Evolutionary conservation across 371 early-diverging fungal genomes (phyloP).

Genomic region (Smittium mucronatum): DNA sequence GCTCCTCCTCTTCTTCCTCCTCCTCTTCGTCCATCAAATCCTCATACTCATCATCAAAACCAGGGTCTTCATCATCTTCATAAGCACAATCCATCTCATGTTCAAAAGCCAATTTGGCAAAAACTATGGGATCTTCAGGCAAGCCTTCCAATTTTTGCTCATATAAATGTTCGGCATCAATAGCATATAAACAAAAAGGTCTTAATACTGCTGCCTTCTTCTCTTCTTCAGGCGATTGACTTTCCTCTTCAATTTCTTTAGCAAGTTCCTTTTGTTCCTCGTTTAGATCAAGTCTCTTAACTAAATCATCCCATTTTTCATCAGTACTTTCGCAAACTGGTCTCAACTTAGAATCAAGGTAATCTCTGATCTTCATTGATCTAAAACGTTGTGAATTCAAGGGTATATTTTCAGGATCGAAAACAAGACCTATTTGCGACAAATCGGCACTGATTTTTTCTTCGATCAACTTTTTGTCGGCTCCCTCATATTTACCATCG

Average conservation of each 20-base stretch:
- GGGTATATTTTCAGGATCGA: slow-evolving; percentile 20
- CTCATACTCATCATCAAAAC: slow-evolving; percentile 16
- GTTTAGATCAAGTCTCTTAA: too few relatives aligned
- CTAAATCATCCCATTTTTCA: not conserved
- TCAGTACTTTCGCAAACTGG: slow-evolving; percentile 6
- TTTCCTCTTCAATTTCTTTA: slow-evolving; percentile 15
- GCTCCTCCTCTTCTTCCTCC: slow-evolving; percentile 18
- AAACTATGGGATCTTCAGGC: slow-evolving; percentile 24
- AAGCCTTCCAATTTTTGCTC: slow-evolving; percentile 23
- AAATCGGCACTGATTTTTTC: slow-evolving; percentile 33
- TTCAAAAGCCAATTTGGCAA: slow-evolving; percentile 31
- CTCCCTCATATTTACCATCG: slow-evolving; percentile 31
- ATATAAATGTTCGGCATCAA: slow-evolving; percentile 28
- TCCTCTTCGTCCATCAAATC: slow-evolving; percentile 24
- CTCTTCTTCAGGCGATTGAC: slow-evolving; percentile 23
- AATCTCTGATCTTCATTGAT: slow-evolving; percentile 26
- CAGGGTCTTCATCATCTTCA: slow-evolving; percentile 28
- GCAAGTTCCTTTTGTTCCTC: too few relatives aligned
- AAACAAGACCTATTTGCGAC: slow-evolving; percentile 23
- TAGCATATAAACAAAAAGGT: slow-evolving; percentile 32
- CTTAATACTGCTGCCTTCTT: slow-evolving; percentile 25
- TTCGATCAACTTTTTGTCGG: slow-evolving; percentile 26
- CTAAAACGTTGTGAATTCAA: slow-evolving; percentile 23
- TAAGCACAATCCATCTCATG: slow-evolving; percentile 34
- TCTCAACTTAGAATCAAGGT: slow-evolving; percentile 23